Conservation (phyloP, 768 basidiomycete species). For the Psilocybe subaeruginosa region DNA sequence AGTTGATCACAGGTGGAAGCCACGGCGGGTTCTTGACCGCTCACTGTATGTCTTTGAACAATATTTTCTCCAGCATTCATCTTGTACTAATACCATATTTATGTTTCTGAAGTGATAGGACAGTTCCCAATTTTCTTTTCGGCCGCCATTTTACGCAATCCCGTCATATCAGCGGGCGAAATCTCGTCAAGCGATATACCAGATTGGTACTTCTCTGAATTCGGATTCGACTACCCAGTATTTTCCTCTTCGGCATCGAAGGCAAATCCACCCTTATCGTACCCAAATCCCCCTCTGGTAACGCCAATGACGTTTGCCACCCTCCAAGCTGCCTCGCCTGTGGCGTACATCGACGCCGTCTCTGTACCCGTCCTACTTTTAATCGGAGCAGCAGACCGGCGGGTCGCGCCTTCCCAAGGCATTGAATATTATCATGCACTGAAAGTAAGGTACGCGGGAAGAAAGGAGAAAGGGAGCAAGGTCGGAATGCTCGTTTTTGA, state of each 20-base stretch:
- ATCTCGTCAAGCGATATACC: slow-evolving; percentile 64
- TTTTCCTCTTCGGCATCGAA: slow-evolving; percentile 28
- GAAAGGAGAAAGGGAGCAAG: slow-evolving; percentile 17
- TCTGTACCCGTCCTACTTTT: slow-evolving; percentile 56
- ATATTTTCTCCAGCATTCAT: too few species aligned
- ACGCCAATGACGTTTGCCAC: slow-evolving; percentile 45
- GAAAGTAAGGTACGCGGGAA: slow-evolving; percentile 38
- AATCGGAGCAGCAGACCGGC: slow-evolving; percentile 61
- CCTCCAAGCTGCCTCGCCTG: slow-evolving; percentile 58
- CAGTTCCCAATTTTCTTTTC: slow-evolving; percentile 63
- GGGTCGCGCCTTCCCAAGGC: slow-evolving; percentile 67
- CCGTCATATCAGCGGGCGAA: slow-evolving; percentile 66
- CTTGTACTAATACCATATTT: not conserved
- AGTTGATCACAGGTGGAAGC: slow-evolving; percentile 65
- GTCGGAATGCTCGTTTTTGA: slow-evolving; percentile 67
- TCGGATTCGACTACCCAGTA: slow-evolving; percentile 44
- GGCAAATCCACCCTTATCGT: slow-evolving; percentile 3
- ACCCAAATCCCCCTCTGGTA: slow-evolving; percentile 34
- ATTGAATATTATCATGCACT: slow-evolving; percentile 68
- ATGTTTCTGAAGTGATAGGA: slow-evolving; percentile 52
- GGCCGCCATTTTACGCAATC: slow-evolving; percentile 68
- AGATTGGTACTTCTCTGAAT: slow-evolving; percentile 65
- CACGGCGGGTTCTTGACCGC: slow-evolving; percentile 71
- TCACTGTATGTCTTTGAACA: slow-evolving; percentile 46
- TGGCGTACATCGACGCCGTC: slow-evolving; percentile 53